These are phyloP conservation scores for Clitoria ternatea DNA, from an alignment of 306 rosid species.

Conservation along the genomic window DNA sequence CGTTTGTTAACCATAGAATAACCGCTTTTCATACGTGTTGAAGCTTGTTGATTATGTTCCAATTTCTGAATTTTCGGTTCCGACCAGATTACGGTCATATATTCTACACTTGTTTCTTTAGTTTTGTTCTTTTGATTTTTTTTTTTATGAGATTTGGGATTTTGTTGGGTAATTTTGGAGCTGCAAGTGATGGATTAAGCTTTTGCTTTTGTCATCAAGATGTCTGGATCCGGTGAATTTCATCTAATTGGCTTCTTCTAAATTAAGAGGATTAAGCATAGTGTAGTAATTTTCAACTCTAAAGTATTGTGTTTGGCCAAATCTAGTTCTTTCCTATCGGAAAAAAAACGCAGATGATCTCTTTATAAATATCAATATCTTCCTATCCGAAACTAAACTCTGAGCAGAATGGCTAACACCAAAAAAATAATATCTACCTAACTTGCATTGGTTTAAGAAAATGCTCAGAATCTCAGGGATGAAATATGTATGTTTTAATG, in stretches of 20 bases:
- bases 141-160: neutral
- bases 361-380: neutral
- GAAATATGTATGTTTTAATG: neutral
- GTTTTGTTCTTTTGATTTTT: neutral
- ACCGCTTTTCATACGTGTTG: no score
- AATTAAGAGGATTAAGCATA: neutral
- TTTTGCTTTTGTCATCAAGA: neutral
- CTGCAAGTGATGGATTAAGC: neutral
- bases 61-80: neutral
- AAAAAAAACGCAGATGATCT: neutral
- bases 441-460: neutral
- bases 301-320: neutral
- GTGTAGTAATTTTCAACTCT: neutral
- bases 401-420: no score
- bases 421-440: neutral
- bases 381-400: no score
- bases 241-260: neutral
- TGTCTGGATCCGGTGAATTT: slow-evolving; percentile 33
- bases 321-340: neutral
- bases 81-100: neutral
- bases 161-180: neutral
- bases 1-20: slow-evolving; percentile 1
- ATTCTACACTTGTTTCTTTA: slow-evolving; percentile 15
- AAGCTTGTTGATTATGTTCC: neutral
- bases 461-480: neutral